Conservation (phyloP, 768 basidiomycete genomes). For the Cyclocybe cylindracea region DNA sequence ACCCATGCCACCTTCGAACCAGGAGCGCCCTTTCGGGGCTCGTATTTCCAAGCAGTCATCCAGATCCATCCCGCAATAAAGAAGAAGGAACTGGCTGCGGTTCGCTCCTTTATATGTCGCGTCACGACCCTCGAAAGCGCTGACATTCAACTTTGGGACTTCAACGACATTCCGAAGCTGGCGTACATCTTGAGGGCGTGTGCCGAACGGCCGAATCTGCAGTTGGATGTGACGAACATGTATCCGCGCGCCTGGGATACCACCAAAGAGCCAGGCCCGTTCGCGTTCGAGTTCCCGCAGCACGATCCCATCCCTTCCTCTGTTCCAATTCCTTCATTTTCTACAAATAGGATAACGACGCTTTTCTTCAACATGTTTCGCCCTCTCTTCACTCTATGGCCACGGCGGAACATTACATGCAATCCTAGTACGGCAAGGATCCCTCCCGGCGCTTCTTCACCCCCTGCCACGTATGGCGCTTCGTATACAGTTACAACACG, state of each 20-base stretch:
- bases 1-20: no score
- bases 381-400: background rate
- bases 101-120: no score
- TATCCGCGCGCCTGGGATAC: background rate
- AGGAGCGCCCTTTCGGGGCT: no score
- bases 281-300: background rate
- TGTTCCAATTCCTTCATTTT: background rate
- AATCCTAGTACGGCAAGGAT: background rate
- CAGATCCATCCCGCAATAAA: no score
- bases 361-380: background rate
- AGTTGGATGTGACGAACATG: background rate
- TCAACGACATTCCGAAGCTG: no score
- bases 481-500: background rate
- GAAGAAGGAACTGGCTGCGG: no score
- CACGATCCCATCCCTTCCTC: background rate
- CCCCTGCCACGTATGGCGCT: no score
- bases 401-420: background rate
- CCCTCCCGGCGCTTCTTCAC: no score
- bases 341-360: background rate
- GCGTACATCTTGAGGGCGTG: background rate
- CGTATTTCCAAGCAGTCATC: no score
- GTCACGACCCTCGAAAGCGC: no score
- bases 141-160: no score
- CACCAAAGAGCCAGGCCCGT: constrained; percentile 2
- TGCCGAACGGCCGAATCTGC: background rate